A percentile compares a stretch with the other conserved stretches of the same genome.
Conservation (phyloP, 2,329 filamentous ascomycete species). For the Fusarium sterilihyphosum region DNA sequence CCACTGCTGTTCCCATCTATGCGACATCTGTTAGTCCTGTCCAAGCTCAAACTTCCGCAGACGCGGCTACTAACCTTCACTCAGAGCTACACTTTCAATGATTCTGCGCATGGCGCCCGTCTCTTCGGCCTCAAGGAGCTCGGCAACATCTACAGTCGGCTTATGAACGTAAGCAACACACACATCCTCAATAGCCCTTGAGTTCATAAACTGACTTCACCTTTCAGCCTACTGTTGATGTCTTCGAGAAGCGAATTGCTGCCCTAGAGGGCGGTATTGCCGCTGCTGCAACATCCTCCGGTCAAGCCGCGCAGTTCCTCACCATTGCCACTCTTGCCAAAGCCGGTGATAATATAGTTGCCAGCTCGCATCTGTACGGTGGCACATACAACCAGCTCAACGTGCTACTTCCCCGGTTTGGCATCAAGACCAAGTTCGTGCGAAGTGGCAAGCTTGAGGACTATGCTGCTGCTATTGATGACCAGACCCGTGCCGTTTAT, state of each 20-base stretch:
- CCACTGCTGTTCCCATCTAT: slow-evolving; percentile 95
- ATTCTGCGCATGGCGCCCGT: slow-evolving; percentile 92
- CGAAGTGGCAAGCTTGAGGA: slow-evolving; percentile 81
- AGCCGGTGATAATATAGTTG: slow-evolving; percentile 91
- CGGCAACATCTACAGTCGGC: slow-evolving; percentile 97
- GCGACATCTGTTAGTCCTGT: slow-evolving; percentile 72
- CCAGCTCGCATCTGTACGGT: slow-evolving; percentile 90
- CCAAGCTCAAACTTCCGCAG: accelerated
- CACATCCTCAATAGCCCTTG: too few species aligned
- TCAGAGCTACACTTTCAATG: slow-evolving; percentile 91
- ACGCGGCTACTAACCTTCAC: neutral
- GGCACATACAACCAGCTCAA: slow-evolving; percentile 99
- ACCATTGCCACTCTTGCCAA: slow-evolving; percentile 83
- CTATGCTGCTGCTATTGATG: slow-evolving; percentile 84
- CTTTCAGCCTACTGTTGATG: slow-evolving; percentile 84
- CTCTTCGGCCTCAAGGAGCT: slow-evolving; percentile 97
- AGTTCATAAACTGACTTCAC: neutral
- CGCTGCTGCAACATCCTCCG: slow-evolving; percentile 84
- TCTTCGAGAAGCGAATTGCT: slow-evolving; percentile 95
- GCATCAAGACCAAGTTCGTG: slow-evolving; percentile 89
- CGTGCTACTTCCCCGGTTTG: slow-evolving; percentile 84
- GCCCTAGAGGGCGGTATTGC: slow-evolving; percentile 92
- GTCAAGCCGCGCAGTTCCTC: slow-evolving; percentile 93
- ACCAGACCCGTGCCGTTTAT: slow-evolving; percentile 92
- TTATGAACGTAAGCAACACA: slow-evolving; percentile 79